Evolutionary conservation across 441 rosid species (phyloP).

Genomic region (Kokia cookei): DNA sequence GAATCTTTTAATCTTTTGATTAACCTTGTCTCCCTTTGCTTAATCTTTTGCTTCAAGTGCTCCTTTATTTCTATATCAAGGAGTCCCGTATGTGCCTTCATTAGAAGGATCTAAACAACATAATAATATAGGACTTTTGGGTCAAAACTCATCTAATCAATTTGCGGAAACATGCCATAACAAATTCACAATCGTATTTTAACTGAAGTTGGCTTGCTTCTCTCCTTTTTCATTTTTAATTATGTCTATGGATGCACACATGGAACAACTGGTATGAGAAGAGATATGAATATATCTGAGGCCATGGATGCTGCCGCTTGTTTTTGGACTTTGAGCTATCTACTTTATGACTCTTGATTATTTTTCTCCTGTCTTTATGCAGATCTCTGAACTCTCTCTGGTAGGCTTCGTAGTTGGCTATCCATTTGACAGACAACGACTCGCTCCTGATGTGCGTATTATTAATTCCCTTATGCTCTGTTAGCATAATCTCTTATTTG

Average conservation of each 20-base stretch:
- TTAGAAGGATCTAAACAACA: neutral
- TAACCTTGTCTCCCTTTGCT: neutral
- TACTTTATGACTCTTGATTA: neutral
- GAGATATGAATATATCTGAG: neutral
- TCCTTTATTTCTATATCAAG: neutral
- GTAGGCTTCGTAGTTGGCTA: conserved; percentile 72
- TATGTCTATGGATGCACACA: neutral
- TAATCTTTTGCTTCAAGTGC: neutral
- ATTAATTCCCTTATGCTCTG: neutral
- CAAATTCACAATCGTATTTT: neutral
- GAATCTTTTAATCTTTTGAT: neutral
- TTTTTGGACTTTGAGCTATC: neutral
- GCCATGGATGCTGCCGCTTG: neutral
- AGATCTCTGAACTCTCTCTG: conserved; percentile 62
- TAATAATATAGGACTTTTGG: neutral
- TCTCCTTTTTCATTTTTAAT: neutral
- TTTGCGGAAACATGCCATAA: neutral
- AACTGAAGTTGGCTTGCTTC: neutral
- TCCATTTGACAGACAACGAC: conserved; percentile 42
- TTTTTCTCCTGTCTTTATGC: conserved; percentile 16
- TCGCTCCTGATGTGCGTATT: conserved; percentile 35
- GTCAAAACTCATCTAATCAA: neutral
- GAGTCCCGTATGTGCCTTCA: neutral
- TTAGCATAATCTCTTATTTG: neutral
- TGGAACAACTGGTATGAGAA: neutral